Evolutionary conservation across 140 eudicot species (phyloP).

Genomic region (Ambrosia hybrid): DNA sequence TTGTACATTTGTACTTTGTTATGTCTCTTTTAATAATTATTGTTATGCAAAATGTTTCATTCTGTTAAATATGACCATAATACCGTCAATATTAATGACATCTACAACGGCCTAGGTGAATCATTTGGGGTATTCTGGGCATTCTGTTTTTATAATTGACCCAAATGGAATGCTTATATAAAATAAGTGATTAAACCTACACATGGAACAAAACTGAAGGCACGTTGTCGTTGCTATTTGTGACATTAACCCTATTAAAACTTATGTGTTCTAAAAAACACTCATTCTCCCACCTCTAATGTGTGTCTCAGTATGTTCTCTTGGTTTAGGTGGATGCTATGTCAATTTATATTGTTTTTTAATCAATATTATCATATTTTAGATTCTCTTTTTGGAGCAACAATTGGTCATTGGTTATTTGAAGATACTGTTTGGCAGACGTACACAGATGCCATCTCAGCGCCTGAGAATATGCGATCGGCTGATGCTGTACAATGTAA

Average conservation of each 20-base stretch:
- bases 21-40: too few species aligned
- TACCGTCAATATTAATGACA: background rate
- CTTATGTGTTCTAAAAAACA: too few species aligned
- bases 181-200: background rate
- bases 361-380: conserved; percentile 1
- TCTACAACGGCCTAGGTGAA: too few species aligned
- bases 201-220: background rate
- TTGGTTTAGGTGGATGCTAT: background rate
- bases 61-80: background rate
- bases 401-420: background rate
- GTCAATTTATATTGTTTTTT: background rate
- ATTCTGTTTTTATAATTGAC: too few species aligned
- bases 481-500: conserved; percentile 30
- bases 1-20: too few species aligned
- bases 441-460: background rate
- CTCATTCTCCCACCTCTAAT: too few species aligned
- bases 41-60: too few species aligned
- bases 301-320: background rate
- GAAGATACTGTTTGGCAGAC: conserved; percentile 8
- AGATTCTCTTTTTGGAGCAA: conserved; percentile 4
- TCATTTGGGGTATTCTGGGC: too few species aligned
- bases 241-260: background rate
- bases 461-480: conserved; percentile 2
- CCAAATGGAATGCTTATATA: background rate
- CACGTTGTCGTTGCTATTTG: background rate